Evolutionary conservation across 352 stramenopile genomes (phyloP).

Genomic region (Thalassiosira oceanica): DNA sequence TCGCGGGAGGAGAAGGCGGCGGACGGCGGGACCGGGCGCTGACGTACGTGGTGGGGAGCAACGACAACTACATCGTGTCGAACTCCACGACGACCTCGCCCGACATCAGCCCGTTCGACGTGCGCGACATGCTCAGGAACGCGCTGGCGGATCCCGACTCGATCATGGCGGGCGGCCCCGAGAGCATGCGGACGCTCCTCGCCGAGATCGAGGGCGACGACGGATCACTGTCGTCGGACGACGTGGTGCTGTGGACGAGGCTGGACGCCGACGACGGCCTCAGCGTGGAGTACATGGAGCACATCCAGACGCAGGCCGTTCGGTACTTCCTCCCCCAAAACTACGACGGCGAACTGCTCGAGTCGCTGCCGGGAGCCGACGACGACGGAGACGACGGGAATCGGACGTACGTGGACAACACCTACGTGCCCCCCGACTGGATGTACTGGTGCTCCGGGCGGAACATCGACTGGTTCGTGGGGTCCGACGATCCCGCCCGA

Average conservation of each 20-base stretch:
- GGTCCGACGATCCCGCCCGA: conserved; percentile 22
- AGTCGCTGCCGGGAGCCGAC: neutral
- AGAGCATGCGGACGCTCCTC: conserved; percentile 12
- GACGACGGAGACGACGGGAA: neutral
- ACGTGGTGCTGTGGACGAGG: conserved; percentile 68
- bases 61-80: conserved; percentile 42
- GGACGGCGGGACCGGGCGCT: conserved; percentile 21
- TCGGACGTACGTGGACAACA: neutral
- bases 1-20: conserved; percentile 2
- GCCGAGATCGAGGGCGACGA: conserved; percentile 3
- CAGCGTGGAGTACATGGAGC: conserved; percentile 54
- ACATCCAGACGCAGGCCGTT: conserved; percentile 57
- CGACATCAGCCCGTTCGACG: conserved; percentile 24
- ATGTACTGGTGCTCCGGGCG: conserved; percentile 45
- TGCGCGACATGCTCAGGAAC: conserved; percentile 26
- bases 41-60: conserved; percentile 44
- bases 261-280: conserved; percentile 78
- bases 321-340: conserved; percentile 35
- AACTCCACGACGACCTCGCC: conserved; percentile 17
- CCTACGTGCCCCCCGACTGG: conserved; percentile 32
- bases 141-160: conserved; percentile 15
- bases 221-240: conserved; percentile 12
- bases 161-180: conserved; percentile 24
- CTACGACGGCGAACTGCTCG: conserved; percentile 9
- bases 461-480: conserved; percentile 52